Conservation (phyloP, 192 early-diverging fungal genomes). For the Coemansia sp. region DNA sequence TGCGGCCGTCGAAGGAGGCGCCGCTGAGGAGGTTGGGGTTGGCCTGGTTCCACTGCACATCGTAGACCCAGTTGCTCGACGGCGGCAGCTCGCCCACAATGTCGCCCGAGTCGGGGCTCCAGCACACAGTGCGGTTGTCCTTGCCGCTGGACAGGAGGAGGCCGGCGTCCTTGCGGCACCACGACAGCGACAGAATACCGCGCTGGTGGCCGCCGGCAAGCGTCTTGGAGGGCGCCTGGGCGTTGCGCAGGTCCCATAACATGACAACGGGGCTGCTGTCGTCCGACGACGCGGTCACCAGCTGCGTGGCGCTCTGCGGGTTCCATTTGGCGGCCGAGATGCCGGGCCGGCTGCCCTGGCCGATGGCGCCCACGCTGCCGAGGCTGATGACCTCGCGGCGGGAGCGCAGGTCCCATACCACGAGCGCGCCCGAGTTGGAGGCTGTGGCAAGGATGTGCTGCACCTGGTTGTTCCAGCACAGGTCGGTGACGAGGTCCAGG, state of each 20-base stretch:
- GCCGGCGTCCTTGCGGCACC: constrained; percentile 93
- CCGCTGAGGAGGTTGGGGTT: constrained; percentile 90
- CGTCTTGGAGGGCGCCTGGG: constrained; percentile 83
- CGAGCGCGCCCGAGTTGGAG: constrained; percentile 86
- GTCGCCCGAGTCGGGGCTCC: constrained; percentile 82
- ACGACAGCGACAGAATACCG: constrained; percentile 88
- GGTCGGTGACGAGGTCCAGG: constrained; percentile 82
- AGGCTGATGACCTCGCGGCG: constrained; percentile 83
- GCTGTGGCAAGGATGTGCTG: constrained; percentile 91
- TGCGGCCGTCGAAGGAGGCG: constrained; percentile 91
- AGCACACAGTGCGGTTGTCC: constrained; percentile 90
- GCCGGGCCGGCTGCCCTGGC: constrained; percentile 6
- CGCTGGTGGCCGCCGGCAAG: constrained; percentile 79
- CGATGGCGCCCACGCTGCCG: constrained; percentile 55
- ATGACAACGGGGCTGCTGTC: constrained; percentile 84
- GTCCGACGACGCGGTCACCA: constrained; percentile 90
- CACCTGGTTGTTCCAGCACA: constrained; percentile 92
- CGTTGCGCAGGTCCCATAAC: constrained; percentile 96
- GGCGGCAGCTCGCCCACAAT: constrained; percentile 87
- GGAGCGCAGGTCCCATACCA: constrained; percentile 93
- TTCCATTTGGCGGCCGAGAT: constrained; percentile 89
- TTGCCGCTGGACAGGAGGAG: constrained; percentile 92
- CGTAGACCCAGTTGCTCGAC: constrained; percentile 91
- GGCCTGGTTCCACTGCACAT: constrained; percentile 91
- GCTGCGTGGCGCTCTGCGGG: constrained; percentile 90